Evolutionary conservation across 192 early-diverging fungal species (phyloP).

Genomic region (Umbelopsis vinacea): DNA sequence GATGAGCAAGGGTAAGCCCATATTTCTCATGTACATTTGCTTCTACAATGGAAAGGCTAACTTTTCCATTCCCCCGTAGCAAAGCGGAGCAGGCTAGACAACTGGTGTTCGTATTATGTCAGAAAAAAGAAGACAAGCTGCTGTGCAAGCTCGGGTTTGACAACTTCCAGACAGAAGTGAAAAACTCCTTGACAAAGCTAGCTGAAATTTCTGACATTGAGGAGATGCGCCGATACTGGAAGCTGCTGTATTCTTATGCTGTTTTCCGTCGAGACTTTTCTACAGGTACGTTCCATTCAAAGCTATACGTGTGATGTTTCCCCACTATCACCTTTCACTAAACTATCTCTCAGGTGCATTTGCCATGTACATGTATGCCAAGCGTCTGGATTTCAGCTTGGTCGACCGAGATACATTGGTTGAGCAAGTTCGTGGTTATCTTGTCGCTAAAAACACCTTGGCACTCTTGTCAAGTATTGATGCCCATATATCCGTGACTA

Average conservation of each 20-base stretch:
- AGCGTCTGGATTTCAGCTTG: background rate
- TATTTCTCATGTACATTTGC: background rate
- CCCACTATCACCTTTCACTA: background rate
- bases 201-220: slow-evolving; percentile 9
- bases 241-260: slow-evolving; percentile 22
- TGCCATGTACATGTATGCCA: slow-evolving; percentile 26
- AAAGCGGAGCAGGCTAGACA: slow-evolving; percentile 16
- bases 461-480: background rate
- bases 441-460: slow-evolving; percentile 18
- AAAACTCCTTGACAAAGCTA: background rate
- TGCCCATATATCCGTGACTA: slow-evolving; percentile 1
- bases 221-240: slow-evolving; percentile 12
- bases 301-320: background rate
- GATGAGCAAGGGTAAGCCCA: slow-evolving; percentile 14
- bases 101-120: slow-evolving; percentile 8
- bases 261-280: slow-evolving; percentile 9
- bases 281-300: background rate
- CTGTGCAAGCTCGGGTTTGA: slow-evolving; percentile 15
- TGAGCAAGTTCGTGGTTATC: slow-evolving; percentile 21
- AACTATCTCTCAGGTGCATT: slow-evolving; percentile 4
- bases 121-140: slow-evolving; percentile 22
- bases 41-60: no score
- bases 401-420: background rate
- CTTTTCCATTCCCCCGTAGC: background rate
- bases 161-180: slow-evolving; percentile 19